Percentiles rank a stretch among this genome's conserved stretches.
Conservation (phyloP, 2,329 filamentous ascomycete species). For the Magnaporthiopsis incrustans region DNA sequence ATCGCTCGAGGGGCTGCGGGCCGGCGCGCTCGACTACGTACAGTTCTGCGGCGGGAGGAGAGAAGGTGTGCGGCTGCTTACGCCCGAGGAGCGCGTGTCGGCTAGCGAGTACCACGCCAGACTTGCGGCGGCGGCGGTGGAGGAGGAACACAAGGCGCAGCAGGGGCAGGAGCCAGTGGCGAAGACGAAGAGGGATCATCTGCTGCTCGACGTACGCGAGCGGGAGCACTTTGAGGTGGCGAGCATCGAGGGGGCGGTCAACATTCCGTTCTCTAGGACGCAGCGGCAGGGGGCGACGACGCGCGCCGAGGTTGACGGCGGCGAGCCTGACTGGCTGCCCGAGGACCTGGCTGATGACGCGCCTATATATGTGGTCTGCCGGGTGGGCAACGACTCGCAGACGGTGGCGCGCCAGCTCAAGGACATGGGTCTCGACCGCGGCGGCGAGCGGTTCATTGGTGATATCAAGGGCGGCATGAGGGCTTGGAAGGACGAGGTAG, state of each 20-base stretch:
- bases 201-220: conserved; percentile 78
- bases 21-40: conserved; percentile 70
- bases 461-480: conserved; percentile 66
- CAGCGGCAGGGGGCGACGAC: conserved; percentile 8
- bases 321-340: conserved; percentile 26
- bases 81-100: conserved; percentile 58
- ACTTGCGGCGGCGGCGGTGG: conserved; percentile 9
- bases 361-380: conserved; percentile 64
- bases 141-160: conserved; percentile 10
- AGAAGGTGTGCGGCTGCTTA: conserved; percentile 47
- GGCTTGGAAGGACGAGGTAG: conserved; percentile 65
- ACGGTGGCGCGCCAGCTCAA: conserved; percentile 58
- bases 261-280: conserved; percentile 55
- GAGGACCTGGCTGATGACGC: conserved; percentile 29
- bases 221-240: conserved; percentile 78
- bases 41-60: conserved; percentile 67
- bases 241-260: conserved; percentile 66
- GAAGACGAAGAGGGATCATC: conserved; percentile 26
- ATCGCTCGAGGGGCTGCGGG: conserved; percentile 51
- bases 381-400: conserved; percentile 74
- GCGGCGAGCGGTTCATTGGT: conserved; percentile 50
- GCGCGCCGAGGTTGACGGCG: conserved; percentile 6
- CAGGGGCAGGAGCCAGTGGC: conserved; percentile 4
- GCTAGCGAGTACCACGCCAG: conserved; percentile 47
- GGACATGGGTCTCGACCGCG: conserved; percentile 45